Conservation (phyloP, 1,139 yeast species). For the Suhomyces bribrorum region DNA sequence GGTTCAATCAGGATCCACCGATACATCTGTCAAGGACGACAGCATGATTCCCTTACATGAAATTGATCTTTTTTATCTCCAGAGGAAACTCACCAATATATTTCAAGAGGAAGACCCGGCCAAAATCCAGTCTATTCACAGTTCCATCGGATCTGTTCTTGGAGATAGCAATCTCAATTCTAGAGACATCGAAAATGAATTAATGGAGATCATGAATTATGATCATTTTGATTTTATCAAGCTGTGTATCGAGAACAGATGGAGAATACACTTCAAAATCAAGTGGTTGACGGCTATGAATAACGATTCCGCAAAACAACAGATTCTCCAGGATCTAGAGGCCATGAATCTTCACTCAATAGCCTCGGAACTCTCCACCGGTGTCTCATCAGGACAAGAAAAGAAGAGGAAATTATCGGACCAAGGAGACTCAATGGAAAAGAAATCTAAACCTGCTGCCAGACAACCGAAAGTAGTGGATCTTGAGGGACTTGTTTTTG, state of each 20-base stretch:
- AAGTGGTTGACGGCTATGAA: constrained; percentile 40
- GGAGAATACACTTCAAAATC: constrained; percentile 56
- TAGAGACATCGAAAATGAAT: constrained; percentile 51
- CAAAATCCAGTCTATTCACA: constrained; percentile 18
- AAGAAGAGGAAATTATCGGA: constrained; percentile 21
- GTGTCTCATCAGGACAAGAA: constrained; percentile 9
- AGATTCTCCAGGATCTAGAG: constrained; percentile 26
- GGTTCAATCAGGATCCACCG: not conserved
- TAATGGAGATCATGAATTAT: constrained; percentile 52
- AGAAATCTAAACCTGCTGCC: constrained; percentile 9
- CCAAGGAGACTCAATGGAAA: constrained; percentile 3
- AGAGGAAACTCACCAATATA: constrained; percentile 21
- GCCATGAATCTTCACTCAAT: constrained; percentile 25
- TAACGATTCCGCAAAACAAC: constrained; percentile 30
- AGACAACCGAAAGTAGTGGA: constrained; percentile 61
- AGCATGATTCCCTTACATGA: constrained; percentile 20
- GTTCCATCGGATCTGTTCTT: constrained; percentile 20
- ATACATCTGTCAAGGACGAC: not conserved
- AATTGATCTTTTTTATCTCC: constrained; percentile 28
- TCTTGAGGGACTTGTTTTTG: constrained; percentile 62
- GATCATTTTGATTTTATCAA: constrained; percentile 54
- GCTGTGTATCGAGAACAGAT: constrained; percentile 52
- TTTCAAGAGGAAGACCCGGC: constrained; percentile 18
- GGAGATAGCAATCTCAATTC: constrained; percentile 27
- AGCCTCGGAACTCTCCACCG: constrained; percentile 27